Evolutionary conservation across 768 basidiomycete species (phyloP).

Genomic region (Asterophora lycoperdoides): DNA sequence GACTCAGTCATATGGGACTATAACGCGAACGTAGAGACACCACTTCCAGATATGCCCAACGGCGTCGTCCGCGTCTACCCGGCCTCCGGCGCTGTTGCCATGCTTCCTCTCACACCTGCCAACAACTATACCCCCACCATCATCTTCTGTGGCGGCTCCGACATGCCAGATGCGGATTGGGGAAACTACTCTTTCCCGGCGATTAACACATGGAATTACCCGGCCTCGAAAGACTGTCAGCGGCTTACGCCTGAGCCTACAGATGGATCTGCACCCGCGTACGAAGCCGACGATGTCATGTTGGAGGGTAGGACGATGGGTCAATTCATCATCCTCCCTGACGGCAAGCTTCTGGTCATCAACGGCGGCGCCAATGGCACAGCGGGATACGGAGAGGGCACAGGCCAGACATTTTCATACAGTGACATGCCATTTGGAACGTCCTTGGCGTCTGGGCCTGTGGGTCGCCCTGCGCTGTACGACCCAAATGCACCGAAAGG

Average conservation of each 20-base stretch:
- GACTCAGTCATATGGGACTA: constrained; percentile 48
- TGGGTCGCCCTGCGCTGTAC: constrained; percentile 78
- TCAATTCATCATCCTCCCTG: constrained; percentile 80
- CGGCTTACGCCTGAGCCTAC: constrained; percentile 82
- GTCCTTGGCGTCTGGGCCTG: constrained; percentile 77
- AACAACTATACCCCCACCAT: constrained; percentile 86
- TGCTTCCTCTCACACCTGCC: constrained; percentile 86
- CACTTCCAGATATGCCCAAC: constrained; percentile 69
- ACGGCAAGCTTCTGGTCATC: constrained; percentile 71
- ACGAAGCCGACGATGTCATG: constrained; percentile 73
- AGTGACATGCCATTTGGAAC: constrained; percentile 63
- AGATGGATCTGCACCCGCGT: constrained; percentile 56
- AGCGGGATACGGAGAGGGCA: constrained; percentile 73
- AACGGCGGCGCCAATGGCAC: constrained; percentile 87
- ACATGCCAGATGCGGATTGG: constrained; percentile 68
- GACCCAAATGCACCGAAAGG: constrained; percentile 72
- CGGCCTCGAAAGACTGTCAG: constrained; percentile 70
- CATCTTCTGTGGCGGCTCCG: constrained; percentile 86
- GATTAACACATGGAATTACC: constrained; percentile 69
- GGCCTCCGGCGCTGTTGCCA: constrained; percentile 81
- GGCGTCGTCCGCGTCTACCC: constrained; percentile 81
- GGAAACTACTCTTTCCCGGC: constrained; percentile 74
- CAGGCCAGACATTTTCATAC: constrained; percentile 41
- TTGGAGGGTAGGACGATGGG: constrained; percentile 83
- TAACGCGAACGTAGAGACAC: constrained; percentile 50